phyloP scores from a whole-genome alignment of 495 filamentous ascomycete species.

The Lindgomyces ingoldianus region DNA sequence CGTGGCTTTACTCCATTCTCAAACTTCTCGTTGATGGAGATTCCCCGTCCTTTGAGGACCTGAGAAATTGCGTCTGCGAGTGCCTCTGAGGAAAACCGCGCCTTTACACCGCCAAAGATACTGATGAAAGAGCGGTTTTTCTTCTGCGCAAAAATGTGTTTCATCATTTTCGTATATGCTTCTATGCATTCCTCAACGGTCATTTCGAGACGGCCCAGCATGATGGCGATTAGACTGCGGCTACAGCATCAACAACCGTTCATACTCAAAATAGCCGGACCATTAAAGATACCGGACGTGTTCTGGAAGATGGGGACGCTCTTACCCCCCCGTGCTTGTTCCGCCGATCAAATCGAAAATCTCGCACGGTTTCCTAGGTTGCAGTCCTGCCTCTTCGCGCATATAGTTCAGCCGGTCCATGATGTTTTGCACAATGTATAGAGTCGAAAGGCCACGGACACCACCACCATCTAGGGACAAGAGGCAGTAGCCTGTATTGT shows the following conservation, averaged over 20 bases:
- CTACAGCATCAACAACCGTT: neutral
- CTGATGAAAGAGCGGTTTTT: conserved; percentile 2
- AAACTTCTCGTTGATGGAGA: conserved; percentile 10
- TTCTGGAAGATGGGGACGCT: neutral
- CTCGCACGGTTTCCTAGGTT: conserved; percentile 32
- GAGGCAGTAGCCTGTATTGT: conserved; percentile 26
- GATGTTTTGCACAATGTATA: conserved; percentile 27
- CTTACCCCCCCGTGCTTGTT: conserved; percentile 37
- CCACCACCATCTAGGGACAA: conserved; percentile 32
- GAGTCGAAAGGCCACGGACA: conserved; percentile 31
- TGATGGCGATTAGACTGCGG: conserved; percentile 30
- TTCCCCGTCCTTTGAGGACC: conserved; percentile 1
- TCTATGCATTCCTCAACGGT: conserved; percentile 25
- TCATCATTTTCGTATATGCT: conserved; percentile 25
- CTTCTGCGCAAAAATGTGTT: conserved; percentile 23
- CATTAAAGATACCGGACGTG: neutral
- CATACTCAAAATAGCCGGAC: too few relatives aligned
- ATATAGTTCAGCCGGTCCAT: conserved; percentile 20
- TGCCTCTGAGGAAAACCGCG: conserved; percentile 13
- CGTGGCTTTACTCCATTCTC: conserved; percentile 13
- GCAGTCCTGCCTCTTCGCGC: conserved; percentile 7
- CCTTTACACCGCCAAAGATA: neutral
- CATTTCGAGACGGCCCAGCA: conserved; percentile 30
- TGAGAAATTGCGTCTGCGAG: conserved; percentile 11
- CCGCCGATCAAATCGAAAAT: conserved; percentile 35